Evolutionary conservation across 305 asterid genomes (phyloP).

Genomic region (Solanum hybrid): DNA sequence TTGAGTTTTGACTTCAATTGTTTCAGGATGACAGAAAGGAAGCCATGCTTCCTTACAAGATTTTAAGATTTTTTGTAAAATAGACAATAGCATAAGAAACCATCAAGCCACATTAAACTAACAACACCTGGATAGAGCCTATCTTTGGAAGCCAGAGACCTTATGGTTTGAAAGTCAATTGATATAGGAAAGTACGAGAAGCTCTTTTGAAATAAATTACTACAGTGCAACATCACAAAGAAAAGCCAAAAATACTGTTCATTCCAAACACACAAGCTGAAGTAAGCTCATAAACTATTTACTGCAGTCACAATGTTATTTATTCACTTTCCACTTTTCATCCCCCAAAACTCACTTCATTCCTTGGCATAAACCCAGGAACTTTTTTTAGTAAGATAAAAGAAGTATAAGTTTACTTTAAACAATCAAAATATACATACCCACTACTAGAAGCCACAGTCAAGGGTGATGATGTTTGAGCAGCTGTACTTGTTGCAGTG

Average conservation of each 20-base stretch:
- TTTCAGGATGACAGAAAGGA: neutral
- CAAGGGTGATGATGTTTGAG: slow-evolving; percentile 54
- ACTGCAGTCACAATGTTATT: neutral
- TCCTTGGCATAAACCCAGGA: neutral
- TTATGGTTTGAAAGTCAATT: neutral
- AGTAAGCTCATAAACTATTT: neutral
- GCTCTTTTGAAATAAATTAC: neutral
- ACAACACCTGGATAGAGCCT: neutral
- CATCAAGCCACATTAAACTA: neutral
- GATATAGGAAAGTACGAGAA: neutral
- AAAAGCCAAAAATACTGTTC: neutral
- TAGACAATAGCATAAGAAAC: neutral
- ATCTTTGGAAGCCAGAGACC: neutral
- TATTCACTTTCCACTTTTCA: neutral
- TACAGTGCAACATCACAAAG: neutral
- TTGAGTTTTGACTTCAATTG: neutral
- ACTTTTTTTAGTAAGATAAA: neutral
- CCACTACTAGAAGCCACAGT: slow-evolving; percentile 63
- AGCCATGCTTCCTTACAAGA: neutral
- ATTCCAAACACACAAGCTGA: neutral
- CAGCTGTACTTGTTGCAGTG: slow-evolving; percentile 39
- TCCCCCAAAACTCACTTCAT: neutral
- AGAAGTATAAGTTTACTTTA: slow-evolving; percentile 3
- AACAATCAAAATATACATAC: slow-evolving; percentile 24
- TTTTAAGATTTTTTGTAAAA: neutral